Conservation (phyloP, 495 filamentous ascomycete genomes). For the Oleoguttula mirabilis region DNA sequence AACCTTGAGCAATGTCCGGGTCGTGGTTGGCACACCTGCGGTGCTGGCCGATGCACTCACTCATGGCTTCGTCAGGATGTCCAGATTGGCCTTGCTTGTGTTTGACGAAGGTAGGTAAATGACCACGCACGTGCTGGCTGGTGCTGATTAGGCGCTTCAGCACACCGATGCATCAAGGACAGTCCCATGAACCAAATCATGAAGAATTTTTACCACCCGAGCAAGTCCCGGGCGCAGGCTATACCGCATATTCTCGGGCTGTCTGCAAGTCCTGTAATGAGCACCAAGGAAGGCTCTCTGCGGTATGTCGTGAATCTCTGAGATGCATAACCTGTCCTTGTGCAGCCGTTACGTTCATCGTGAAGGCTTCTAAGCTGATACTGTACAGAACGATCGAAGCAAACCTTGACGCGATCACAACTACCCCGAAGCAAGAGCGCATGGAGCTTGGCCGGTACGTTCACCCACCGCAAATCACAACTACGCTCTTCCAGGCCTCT, state of each 20-base stretch:
- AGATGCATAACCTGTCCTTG: too few species aligned
- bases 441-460: slow-evolving; percentile 57
- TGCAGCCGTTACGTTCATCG: background rate
- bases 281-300: slow-evolving; percentile 39
- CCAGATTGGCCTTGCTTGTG: slow-evolving; percentile 55
- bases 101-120: too few species aligned
- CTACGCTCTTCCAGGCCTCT: slow-evolving; percentile 29
- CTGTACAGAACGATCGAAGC: slow-evolving; percentile 46
- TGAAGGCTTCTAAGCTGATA: too few species aligned
- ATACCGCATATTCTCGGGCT: slow-evolving; percentile 71
- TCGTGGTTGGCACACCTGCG: slow-evolving; percentile 69
- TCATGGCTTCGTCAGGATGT: slow-evolving; percentile 68
- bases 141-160: too few species aligned
- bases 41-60: slow-evolving; percentile 67
- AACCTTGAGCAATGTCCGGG: slow-evolving; percentile 50
- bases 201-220: slow-evolving; percentile 57
- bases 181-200: slow-evolving; percentile 70
- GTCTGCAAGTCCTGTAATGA: slow-evolving; percentile 70
- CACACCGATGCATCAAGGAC: slow-evolving; percentile 53
- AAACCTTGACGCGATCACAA: slow-evolving; percentile 63
- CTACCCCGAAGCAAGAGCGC: slow-evolving; percentile 58
- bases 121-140: too few species aligned
- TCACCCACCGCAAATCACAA: slow-evolving; percentile 49
- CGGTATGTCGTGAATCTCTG: slow-evolving; percentile 28
- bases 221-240: slow-evolving; percentile 24